Base-by-base conservation (phyloP, 2,329 filamentous ascomycete species). In the Diaporthe australafricana region DNA sequence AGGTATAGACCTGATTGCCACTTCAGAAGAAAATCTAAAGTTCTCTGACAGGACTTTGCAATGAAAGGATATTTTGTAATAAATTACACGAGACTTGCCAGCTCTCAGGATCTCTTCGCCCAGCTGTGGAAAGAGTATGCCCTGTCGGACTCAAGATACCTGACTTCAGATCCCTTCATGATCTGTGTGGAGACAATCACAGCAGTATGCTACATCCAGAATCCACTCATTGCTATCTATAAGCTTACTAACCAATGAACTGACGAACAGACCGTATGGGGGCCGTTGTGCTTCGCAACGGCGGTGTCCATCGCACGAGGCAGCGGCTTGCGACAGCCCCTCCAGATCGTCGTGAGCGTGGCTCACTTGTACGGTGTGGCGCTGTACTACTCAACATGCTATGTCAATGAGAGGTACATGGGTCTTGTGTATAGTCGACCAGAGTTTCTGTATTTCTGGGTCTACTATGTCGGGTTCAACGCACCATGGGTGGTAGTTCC, bases 81-180 rank as follows among this genome's bases (percentile, higher is more conserved):
- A 74, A 90, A 95, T 79, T 92, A 94, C 80, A 82, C 84, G 27
- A 84, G 83, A 30, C 87, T 98, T 79, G 89, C 91, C 0, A 84
- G 88, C 14, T 89, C 89, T 72, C 92, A 94, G 79, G 90, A 91
- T 69, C 83, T 96, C 9, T 92, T 95, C 70, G 94, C 92, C 3
- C 94, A 98, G 84, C 85, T 97, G 55, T 98, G 95, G 95, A 98
- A 98, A 80, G 95, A 98, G 82, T 98, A 98, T 80, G 88, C 93
- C 3, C 87, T 95, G 42, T 95, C 93, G 2, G 95, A 98, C 83
- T 97, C 94, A 69, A 88, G 95, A 53, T 98, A 98, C 79, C 84
- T 98, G 76, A 95, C 92, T 2, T 90, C 91, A 22, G 93, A 96
- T 78, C 88, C 92, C 1, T 95, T 97, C 77, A 94, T 96, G 76